These are phyloP conservation scores for Myxozyma melibiosi DNA, from an alignment of 805 yeast species.

Conservation along the genomic window DNA sequence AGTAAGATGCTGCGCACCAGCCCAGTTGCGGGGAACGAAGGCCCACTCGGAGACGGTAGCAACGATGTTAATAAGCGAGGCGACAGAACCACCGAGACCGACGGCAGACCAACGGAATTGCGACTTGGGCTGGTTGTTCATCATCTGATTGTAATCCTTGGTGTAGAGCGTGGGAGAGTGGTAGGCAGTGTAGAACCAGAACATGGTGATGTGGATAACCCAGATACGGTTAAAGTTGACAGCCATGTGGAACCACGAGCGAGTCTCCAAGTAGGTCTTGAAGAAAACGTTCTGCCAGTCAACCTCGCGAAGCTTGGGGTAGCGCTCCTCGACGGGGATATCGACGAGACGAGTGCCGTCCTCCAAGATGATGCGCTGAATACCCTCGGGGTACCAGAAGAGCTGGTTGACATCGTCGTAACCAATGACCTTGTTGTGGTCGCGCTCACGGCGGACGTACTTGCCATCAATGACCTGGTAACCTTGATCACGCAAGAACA, in stretches of 20 bases:
- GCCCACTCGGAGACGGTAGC: conserved; percentile 94
- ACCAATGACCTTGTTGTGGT: conserved; percentile 65
- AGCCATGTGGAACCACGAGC: conserved; percentile 96
- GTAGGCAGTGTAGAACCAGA: conserved; percentile 94
- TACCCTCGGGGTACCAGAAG: conserved; percentile 99
- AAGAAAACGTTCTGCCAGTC: conserved; percentile 90
- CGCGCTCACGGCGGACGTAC: conserved; percentile 65
- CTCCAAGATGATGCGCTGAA: conserved; percentile 83
- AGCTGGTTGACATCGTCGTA: conserved; percentile 98
- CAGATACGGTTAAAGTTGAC: conserved; percentile 98
- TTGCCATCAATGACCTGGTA: conserved; percentile 58
- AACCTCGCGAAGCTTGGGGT: conserved; percentile 84
- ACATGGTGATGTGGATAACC: conserved; percentile 86
- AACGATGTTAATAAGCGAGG: conserved; percentile 72
- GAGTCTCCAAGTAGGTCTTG: conserved; percentile 92
- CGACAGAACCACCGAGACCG: conserved; percentile 90
- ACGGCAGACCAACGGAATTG: conserved; percentile 92
- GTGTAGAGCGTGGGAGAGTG: conserved; percentile 92
- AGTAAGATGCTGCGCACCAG: conserved; percentile 95
- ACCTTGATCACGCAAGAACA: conserved; percentile 68
- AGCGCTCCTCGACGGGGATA: conserved; percentile 87
- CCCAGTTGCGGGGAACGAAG: conserved; percentile 97
- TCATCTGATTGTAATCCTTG: conserved; percentile 76
- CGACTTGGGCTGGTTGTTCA: conserved; percentile 82
- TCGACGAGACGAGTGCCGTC: conserved; percentile 93